Percentiles rank a stretch among this genome's conserved stretches.
Evolutionary conservation across 768 basidiomycete genomes (phyloP).

Genomic region (Pulveroboletus sp.): DNA sequence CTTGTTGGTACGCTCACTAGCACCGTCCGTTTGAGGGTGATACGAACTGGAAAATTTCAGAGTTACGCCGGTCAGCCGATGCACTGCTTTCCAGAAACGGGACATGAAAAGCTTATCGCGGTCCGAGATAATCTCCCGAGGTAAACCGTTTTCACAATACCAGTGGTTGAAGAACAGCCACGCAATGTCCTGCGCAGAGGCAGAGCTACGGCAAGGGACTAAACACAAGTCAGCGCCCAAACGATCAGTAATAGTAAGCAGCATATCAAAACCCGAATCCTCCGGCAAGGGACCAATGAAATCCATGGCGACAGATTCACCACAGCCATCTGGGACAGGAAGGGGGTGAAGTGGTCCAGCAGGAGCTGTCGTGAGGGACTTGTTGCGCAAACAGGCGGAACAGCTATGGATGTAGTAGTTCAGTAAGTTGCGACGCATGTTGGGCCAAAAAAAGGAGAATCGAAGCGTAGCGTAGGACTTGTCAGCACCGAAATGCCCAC

Average conservation of each 20-base stretch:
- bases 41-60: conserved; percentile 23
- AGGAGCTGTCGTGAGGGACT: no score
- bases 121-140: conserved; percentile 18
- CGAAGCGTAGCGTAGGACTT: no score
- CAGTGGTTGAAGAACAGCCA: conserved; percentile 8
- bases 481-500: no score
- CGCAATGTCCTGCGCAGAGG: not conserved
- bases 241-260: conserved; percentile 25
- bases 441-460: no score
- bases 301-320: conserved; percentile 17
- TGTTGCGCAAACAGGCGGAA: no score
- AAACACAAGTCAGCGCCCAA: conserved; percentile 21
- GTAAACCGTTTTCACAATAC: conserved; percentile 17
- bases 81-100: conserved; percentile 21
- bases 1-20: conserved; percentile 20
- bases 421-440: no score
- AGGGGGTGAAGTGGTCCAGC: no score
- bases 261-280: conserved; percentile 28
- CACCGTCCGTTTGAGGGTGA: conserved; percentile 28
- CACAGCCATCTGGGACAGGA: no score
- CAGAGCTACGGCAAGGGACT: conserved; percentile 3
- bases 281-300: conserved; percentile 34
- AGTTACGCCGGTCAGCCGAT: conserved; percentile 6
- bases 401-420: no score
- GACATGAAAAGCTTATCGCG: conserved; percentile 26